Percentiles rank a stretch among this genome's conserved stretches.
phyloP scores from a whole-genome alignment of 129 eudicot species.

The Escallonia herrerae region DNA sequence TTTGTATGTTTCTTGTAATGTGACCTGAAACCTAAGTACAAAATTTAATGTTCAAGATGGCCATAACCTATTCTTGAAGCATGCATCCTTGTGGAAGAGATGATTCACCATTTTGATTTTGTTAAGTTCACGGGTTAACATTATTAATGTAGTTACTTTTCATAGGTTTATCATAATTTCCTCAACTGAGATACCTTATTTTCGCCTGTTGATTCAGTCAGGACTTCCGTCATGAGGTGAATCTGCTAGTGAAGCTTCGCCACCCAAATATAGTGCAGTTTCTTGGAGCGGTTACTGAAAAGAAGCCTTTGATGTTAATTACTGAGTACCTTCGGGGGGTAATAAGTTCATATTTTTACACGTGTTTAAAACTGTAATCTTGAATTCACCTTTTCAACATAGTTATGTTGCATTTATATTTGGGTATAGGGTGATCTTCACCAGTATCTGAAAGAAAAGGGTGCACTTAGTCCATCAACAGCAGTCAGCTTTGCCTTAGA shows the following conservation, averaged over 20 bases:
- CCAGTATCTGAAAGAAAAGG: constrained; percentile 85
- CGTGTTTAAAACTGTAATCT: too few relatives aligned
- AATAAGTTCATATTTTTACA: not conserved
- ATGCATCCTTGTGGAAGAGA: not conserved
- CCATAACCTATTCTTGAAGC: not conserved
- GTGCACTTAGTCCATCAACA: constrained; percentile 74
- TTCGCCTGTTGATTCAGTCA: constrained; percentile 52
- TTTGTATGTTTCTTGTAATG: not conserved
- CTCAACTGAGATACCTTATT: not conserved
- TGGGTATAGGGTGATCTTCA: constrained; percentile 86
- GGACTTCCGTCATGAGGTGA: constrained; percentile 99
- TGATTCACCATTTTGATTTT: not conserved
- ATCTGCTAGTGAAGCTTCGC: constrained; percentile 97
- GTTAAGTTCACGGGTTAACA: not conserved
- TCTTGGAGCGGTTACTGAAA: constrained; percentile 98
- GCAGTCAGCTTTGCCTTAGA: constrained; percentile 91
- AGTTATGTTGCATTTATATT: constrained; percentile 3
- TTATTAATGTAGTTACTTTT: not conserved
- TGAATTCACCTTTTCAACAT: too few relatives aligned
- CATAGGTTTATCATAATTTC: not conserved
- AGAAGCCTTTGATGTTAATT: constrained; percentile 90
- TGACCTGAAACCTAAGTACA: not conserved
- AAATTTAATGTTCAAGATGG: too few relatives aligned
- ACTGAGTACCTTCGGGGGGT: constrained; percentile 97
- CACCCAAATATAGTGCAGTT: constrained; percentile 99